Evolutionary conservation across 2,329 filamentous ascomycete species (phyloP), one percentile per base, ranked within the genome.

Genomic region (Neonectria coccinea): DNA sequence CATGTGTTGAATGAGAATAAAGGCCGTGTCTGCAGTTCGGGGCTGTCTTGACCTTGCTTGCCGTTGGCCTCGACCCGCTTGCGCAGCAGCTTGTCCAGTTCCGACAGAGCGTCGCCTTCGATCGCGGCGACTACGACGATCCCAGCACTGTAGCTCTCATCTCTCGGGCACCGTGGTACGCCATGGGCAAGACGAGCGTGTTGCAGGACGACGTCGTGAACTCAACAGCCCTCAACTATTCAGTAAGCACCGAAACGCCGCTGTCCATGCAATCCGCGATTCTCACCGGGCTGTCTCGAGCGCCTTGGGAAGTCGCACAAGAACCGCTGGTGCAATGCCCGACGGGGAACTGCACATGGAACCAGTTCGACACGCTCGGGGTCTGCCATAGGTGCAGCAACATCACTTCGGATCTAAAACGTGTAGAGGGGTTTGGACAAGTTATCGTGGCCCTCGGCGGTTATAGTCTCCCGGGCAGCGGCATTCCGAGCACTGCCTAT

Each of bases 371-470:
- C 14, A 71, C 67, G 3, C 63, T 69, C 6, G 71, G 62, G 5
- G 67, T 73, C 22, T 73, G 69, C 53, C 47, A 69, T 2, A 66
- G 45, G 8, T 73, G 70, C 52, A 53, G 67, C n/a, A 61, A 73
- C 39, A 18, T 70, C 16, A 67, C 62, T 2, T 66, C 59, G 1
- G n/a, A 69, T 1, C 66, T 72, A 6, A 51, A 25, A 7, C 36
- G 25, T n/a, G 48, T 64, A 0, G 22, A 22, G 0, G 59, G 33
- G 11, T 69, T 62, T n/a, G 62, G 45, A 18, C n/a, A 50, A 2
- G 29, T 36, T 3, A 29, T 59, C 2, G 5, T 52, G 16, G 48
- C 44, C 2, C 33, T 63, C 42, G 1, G 18, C 9, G 11, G n/a
- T 5, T 33, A 56, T 18, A 48, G 1, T 2, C 16, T 58, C n/a